Conservation (phyloP, 73 alveolate genomes). For the Stentor roeselii region DNA sequence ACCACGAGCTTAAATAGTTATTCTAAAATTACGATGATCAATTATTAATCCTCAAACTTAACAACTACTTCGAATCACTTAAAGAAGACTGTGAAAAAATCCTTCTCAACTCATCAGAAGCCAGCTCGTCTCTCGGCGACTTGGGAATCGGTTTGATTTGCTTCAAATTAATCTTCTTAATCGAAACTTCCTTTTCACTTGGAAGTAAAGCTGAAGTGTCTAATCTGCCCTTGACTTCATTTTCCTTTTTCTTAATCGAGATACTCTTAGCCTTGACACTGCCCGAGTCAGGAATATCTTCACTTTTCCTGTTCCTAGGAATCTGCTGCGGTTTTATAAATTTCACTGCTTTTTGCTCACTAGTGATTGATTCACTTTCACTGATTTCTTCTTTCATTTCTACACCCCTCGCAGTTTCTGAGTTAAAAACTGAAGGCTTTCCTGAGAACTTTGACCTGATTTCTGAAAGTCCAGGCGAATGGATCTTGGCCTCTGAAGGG, state of each 20-base stretch:
- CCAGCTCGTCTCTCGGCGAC: background rate
- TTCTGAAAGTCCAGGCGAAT: slow-evolving; percentile 21
- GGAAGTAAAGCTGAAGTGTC: background rate
- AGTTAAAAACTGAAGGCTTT: slow-evolving; percentile 25
- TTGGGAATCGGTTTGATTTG: background rate
- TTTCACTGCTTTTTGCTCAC: background rate
- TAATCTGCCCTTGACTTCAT: background rate
- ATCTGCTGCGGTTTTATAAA: background rate
- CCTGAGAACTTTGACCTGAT: slow-evolving; percentile 28
- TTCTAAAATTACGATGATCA: too few relatives aligned
- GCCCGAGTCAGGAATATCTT: background rate
- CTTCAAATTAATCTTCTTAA: background rate
- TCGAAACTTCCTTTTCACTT: background rate
- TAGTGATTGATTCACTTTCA: background rate
- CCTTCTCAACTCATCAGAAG: background rate
- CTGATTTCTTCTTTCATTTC: slow-evolving; percentile 20
- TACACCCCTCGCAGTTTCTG: slow-evolving; percentile 31
- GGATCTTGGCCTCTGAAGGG: background rate
- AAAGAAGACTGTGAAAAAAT: too few relatives aligned
- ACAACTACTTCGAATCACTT: too few relatives aligned
- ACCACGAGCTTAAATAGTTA: too few relatives aligned
- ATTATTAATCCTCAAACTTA: too few relatives aligned
- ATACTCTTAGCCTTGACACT: background rate
- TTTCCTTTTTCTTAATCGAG: background rate
- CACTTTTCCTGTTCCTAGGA: background rate